Base-by-base conservation (phyloP, 78 protist species). In the Ministeria vibrans region DNA sequence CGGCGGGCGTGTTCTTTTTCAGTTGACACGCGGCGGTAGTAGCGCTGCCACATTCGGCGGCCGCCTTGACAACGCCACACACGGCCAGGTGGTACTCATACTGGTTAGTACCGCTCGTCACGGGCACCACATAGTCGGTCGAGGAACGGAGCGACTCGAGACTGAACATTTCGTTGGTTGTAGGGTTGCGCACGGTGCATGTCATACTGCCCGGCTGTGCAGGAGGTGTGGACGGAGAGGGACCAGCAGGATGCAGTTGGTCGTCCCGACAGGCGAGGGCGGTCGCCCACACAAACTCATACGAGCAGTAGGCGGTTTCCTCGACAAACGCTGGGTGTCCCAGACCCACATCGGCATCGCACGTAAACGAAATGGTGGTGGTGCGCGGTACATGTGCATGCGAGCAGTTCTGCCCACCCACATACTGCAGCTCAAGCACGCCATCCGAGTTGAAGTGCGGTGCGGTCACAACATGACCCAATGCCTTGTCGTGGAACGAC, bases 401-500 rank as follows among this genome's bases (percentile, higher is more conserved):
- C 53, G 9, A 30, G 75, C 44, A 68, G 30, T 44, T n/a, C 32
- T 15, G 36, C 32, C 75, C 75, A 9, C 13, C 51, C 51, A 41
- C 75, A 13, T 68, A 68, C 46, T 68, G 53, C 34, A 68, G 75
- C 75, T 23, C 51, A n/a, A 68, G 75, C 53, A 25, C 9, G 51
- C 49, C 75, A 30, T 68, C 49, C 4, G 2, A 44, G 18, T 41
- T 32, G 38, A 63, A 34, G 66, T 23, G 66, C 66, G 4, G n/a
- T n/a, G n/a, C n/a, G n/a, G n/a, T n/a, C n/a, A n/a, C n/a, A n/a
- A n/a, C n/a, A n/a, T n/a, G n/a, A n/a, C n/a, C n/a, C n/a, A n/a
- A n/a, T n/a, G n/a, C n/a, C n/a, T n/a, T n/a, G n/a, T n/a, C n/a
- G n/a, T n/a, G n/a, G n/a, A n/a, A n/a, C n/a, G n/a, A n/a, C n/a